Base-by-base conservation (phyloP, 768 basidiomycete genomes). In the Rossbeevera mucosa region DNA sequence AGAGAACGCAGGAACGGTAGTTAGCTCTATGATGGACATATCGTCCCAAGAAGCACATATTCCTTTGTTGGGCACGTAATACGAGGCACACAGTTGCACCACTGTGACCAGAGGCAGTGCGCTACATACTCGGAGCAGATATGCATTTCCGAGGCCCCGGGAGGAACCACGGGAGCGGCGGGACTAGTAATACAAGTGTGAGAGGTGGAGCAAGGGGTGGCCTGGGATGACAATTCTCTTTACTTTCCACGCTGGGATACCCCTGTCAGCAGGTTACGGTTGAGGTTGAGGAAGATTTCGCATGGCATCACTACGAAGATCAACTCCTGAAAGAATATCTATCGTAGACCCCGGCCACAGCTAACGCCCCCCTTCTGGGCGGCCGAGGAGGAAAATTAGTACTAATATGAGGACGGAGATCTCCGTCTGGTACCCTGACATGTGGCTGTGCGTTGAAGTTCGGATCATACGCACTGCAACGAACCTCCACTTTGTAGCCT, bases 301-400 rank as follows among this genome's bases (percentile, higher is more conserved):
- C 62, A 55, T 50, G n/a, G n/a, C 66, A 65, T 63, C 59, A 56
- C 52, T 58, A 64, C 58, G 55, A 61, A 57, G 65, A 63, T 65
- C 57, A 55, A 44, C 62, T 56, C 52, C 50, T 45, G 50, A 55
- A 58, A 40, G 45, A 29, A 16, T 11, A 44, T 28, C 42, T 11
- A 44, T 28, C 42, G 18, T 3, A 26, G 55, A 64, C 63, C 63
- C 64, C 63, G 53, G 47, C 0, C 47, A 66, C 64, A 26, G 48
- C 38, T 22, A 47, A 13, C 50, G 22, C n/a, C 3, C 22, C 14
- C 4, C 22, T 14, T 20, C 33, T n/a, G 7, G 48, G 57, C 48
- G 25, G 53, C 51, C 53, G 51, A 50, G 13, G 7, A 25, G 44
- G 2, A 36, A 22, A 44, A 59, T 41, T 24, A n/a, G 7, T 28